Evolutionary conservation across 78 protist genomes (phyloP), one percentile per base, ranked within the genome.

Genomic region (Planoprotostelium fungivorum): DNA sequence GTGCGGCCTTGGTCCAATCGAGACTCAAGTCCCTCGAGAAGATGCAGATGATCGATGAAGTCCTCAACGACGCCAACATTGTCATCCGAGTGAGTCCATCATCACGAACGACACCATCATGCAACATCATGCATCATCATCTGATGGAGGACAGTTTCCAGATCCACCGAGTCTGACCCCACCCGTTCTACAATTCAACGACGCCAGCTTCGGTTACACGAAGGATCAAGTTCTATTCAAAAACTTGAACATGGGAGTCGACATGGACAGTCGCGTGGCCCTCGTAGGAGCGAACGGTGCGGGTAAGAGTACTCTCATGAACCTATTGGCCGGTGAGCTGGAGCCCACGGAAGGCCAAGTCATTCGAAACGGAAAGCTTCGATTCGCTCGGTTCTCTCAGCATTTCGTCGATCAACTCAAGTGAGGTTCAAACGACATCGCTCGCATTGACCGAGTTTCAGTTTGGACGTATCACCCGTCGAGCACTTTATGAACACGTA

Each of bases 251-350:
- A 87, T 96, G 35, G 91, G 93, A 38, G 87, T 97, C 28, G 96
- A 91, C 91, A 88, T 91, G 95, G 95, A 95, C 38, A 89, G 94
- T 83, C 63, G 98, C 29, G 91, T 96, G 1, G 98, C 98, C 0
- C 89, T 97, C 28, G 97, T 97, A 35, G 99, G 99, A 1, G 96
- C 96, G n/a, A 98, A 98, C 92, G 99, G 99, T 9, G 96, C 96
- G 29, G 99, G 99, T 63, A 96, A 96, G 91, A 88, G 97, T 0
- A 98, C 99, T 1, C 91, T 98, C 37, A 31, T 98, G 38, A 95
- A 97, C 92, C 87, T 98, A 10, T 87, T 98, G 63, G 28, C 36
- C 38, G 97, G 96, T 31, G 98, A 96, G 36, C 90, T 97, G 25
- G 73, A 86, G 36, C 97, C 97, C n/a, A 38, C 93, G 10, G 38